A percentile compares a stretch with the other conserved stretches of the same genome.
Conservation (phyloP, 805 yeast species). For the Zygosaccharomyces bailii region DNA sequence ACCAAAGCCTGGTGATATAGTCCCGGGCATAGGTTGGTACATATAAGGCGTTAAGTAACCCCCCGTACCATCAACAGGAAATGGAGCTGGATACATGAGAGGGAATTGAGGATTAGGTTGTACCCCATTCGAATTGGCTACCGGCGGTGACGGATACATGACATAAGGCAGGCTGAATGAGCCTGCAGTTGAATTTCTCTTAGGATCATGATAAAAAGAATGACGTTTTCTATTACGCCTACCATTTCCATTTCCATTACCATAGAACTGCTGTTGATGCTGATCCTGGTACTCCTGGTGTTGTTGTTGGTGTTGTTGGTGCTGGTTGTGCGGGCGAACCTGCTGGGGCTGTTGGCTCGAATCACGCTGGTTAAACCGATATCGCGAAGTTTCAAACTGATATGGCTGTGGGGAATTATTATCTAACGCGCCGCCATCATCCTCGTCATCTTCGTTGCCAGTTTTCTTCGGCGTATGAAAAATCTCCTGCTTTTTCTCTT, state of each 20-base stretch:
- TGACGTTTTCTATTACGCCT: constrained; percentile 2
- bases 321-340: not conserved
- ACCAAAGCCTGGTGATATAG: constrained; percentile 1
- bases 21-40: constrained; percentile 12
- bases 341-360: too few species aligned
- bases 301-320: constrained; percentile 8
- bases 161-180: constrained; percentile 14
- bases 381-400: constrained; percentile 28
- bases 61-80: constrained; percentile 14
- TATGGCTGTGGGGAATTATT: constrained; percentile 27
- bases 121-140: constrained; percentile 6
- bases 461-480: constrained; percentile 33
- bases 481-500: constrained; percentile 40
- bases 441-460: constrained; percentile 19
- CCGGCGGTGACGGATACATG: constrained; percentile 15
- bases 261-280: constrained; percentile 5
- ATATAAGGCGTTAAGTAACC: constrained; percentile 13
- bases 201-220: constrained; percentile 11
- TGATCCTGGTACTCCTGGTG: constrained; percentile 10
- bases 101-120: constrained; percentile 8
- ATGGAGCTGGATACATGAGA: constrained; percentile 12
- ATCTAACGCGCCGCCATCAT: constrained; percentile 4
- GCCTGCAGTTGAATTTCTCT: constrained; percentile 12
- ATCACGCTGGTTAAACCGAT: constrained; percentile 16
- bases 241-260: constrained; percentile 7